Conservation (phyloP, 208 protist species). For the Kentomonas sorsogonicus region DNA sequence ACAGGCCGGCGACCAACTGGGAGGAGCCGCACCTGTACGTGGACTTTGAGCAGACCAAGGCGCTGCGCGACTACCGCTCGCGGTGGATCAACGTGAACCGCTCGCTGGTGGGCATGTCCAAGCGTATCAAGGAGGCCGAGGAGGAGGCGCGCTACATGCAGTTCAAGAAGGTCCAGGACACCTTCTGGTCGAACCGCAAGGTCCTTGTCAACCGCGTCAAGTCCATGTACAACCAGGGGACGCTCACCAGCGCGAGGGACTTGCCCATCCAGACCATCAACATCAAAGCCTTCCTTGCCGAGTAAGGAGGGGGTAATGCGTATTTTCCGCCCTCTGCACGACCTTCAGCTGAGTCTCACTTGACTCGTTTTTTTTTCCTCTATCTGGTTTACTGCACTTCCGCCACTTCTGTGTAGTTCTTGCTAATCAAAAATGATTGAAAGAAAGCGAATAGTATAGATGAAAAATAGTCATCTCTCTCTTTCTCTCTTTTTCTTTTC, state of each 20-base stretch:
- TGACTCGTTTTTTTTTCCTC: constrained; percentile 4
- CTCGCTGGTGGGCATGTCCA: constrained; percentile 85
- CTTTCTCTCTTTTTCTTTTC: not conserved
- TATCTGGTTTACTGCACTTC: not conserved
- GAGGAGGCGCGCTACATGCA: constrained; percentile 85
- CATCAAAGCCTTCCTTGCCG: constrained; percentile 79
- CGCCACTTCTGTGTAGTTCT: too few relatives aligned
- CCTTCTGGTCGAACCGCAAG: constrained; percentile 88
- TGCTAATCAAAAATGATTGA: too few relatives aligned
- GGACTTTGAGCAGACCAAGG: constrained; percentile 89
- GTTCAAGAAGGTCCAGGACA: constrained; percentile 82
- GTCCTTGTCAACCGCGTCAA: constrained; percentile 88
- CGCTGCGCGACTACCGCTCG: constrained; percentile 80
- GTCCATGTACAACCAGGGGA: constrained; percentile 86
- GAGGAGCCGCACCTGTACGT: constrained; percentile 87
- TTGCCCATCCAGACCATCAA: constrained; percentile 82
- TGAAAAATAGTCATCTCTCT: constrained; percentile 3
- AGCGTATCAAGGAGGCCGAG: constrained; percentile 80
- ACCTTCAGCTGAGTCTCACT: too few relatives aligned
- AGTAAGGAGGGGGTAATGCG: constrained; percentile 17
- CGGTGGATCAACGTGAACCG: constrained; percentile 91
- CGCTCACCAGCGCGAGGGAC: constrained; percentile 61
- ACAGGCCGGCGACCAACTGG: constrained; percentile 78
- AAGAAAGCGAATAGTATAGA: too few relatives aligned
- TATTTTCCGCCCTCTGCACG: too few relatives aligned